Percentiles rank a stretch among this genome's conserved stretches.
phyloP scores from a whole-genome alignment of 1,284 basidiomycete genomes.

The Trametes pubescens region DNA sequence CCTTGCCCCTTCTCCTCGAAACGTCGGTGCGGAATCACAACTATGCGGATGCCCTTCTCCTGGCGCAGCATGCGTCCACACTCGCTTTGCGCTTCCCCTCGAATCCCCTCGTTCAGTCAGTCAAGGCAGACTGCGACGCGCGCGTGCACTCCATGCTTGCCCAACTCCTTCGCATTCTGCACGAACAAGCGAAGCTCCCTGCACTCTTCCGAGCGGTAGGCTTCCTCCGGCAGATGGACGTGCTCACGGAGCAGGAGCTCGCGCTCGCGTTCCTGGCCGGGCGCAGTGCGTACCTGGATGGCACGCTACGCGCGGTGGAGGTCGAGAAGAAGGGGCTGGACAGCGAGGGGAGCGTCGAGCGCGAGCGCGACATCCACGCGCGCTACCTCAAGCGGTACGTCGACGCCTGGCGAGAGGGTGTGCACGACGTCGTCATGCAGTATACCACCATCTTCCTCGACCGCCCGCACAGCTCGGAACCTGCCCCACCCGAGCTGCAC shows the following conservation, averaged over 20 bases:
- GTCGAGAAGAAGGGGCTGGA: constrained; percentile 45
- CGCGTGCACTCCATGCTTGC: constrained; percentile 79
- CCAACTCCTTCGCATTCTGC: constrained; percentile 81
- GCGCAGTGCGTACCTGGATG: constrained; percentile 60
- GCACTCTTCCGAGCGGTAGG: constrained; percentile 88
- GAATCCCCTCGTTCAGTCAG: constrained; percentile 55
- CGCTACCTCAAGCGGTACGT: constrained; percentile 87
- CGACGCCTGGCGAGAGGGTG: constrained; percentile 91
- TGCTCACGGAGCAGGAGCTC: constrained; percentile 68
- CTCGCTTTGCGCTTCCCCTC: constrained; percentile 53
- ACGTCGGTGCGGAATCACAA: constrained; percentile 92
- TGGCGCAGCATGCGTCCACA: constrained; percentile 70
- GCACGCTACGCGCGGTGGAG: constrained; percentile 53
- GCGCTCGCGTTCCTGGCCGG: constrained; percentile 75
- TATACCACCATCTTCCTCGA: constrained; percentile 92
- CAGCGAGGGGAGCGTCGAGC: constrained; percentile 47
- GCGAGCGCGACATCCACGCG: constrained; percentile 74
- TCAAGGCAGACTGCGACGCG: constrained; percentile 78
- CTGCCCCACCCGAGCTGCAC: constrained; percentile 43
- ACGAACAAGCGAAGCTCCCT: constrained; percentile 89
- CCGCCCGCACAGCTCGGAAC: constrained; percentile 43
- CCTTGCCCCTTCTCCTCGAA: constrained; percentile 89
- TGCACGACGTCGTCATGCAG: constrained; percentile 91
- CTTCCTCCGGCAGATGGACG: constrained; percentile 83
- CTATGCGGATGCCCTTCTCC: constrained; percentile 89